These are phyloP conservation scores for Collybiopsis confluens DNA, from an alignment of 768 basidiomycete species.

Conservation along the genomic window DNA sequence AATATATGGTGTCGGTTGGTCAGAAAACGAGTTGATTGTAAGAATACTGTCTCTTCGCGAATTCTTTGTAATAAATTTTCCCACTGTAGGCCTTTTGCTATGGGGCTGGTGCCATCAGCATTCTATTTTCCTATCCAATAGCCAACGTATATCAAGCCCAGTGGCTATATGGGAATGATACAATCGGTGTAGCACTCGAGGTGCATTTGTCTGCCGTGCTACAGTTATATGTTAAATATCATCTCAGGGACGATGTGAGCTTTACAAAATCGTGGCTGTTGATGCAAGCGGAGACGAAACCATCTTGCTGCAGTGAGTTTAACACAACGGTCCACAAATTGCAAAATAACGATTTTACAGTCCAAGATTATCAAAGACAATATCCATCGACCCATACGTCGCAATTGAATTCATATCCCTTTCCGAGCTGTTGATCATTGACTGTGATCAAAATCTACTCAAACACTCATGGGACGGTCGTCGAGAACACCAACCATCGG, in stretches of 20 bases:
- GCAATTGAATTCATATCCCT: constrained; percentile 1
- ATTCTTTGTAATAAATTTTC: neutral
- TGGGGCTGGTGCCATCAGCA: constrained; percentile 20
- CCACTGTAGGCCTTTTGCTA: constrained; percentile 35
- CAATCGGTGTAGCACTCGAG: constrained; percentile 36
- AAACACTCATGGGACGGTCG: neutral
- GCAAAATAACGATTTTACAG: neutral
- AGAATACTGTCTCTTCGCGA: constrained; percentile 11
- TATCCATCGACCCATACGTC: neutral
- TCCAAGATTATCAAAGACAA: neutral
- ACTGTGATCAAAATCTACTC: neutral
- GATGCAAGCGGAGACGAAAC: constrained; percentile 31
- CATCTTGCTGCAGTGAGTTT: neutral
- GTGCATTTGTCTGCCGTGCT: constrained; percentile 19
- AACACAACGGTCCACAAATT: too few species aligned
- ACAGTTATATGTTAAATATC: neutral
- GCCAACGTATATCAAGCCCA: constrained; percentile 23
- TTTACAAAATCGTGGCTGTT: constrained; percentile 28
- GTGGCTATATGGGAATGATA: constrained; percentile 37
- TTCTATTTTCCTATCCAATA: constrained; percentile 24
- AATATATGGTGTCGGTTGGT: constrained; percentile 45
- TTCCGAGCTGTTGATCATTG: constrained; percentile 2
- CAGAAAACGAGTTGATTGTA: constrained; percentile 36
- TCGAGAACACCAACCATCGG: neutral
- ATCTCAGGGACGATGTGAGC: constrained; percentile 35